Base-by-base conservation (phyloP, 2,329 filamentous ascomycete species). In the Trichoderma koningiopsis region DNA sequence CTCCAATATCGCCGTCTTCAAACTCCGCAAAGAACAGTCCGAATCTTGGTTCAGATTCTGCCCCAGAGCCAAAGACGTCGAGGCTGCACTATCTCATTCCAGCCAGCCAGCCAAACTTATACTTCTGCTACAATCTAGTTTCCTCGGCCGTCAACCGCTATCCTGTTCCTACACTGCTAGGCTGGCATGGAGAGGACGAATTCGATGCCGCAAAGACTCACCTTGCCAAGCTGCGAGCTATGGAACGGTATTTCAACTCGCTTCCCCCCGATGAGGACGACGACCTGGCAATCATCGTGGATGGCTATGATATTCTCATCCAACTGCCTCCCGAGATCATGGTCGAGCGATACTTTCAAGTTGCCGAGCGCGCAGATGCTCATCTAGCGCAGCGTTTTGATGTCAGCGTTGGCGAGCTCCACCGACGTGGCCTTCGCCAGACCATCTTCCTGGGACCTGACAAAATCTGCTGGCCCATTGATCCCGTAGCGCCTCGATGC, bases 241-340 rank as follows among this genome's bases (percentile, higher is more conserved):
- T 81, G 16, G 69, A 77, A 53, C 73, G 75, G n/a, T 81, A 82
- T 64, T 73, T 82, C 16, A 68, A 78, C 37, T 71, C 71, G 19
- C 72, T 81, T 3, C 68, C 70, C 10, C 37, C 65, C 2, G 73
- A 71, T 10, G 74, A 78, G 5, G 77, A 89, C 68, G 81, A 87
- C 24, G 90, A 92, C 75, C 77, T 92, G 33, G 84, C 91, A 8
- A 78, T 91, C 69, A 82, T 91, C 58, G 83, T 89, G 6, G 89
- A 92, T 75, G 88, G 86, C 1, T 85, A 87, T 75, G 88, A 91
- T 70, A 82, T 88, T 1, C 88, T 88, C 79, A 87, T 91, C 70
- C 90, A 92, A 76, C 80, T 92, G 2, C 88, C 89, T 0, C 85
- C 87, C 3, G 85, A 89, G 53, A 82, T 91, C 24, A 79, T 92